Percentiles rank a stretch among this genome's conserved stretches.
Conservation (phyloP, 768 basidiomycete genomes). For the Tricholoma hemisulphureum region DNA sequence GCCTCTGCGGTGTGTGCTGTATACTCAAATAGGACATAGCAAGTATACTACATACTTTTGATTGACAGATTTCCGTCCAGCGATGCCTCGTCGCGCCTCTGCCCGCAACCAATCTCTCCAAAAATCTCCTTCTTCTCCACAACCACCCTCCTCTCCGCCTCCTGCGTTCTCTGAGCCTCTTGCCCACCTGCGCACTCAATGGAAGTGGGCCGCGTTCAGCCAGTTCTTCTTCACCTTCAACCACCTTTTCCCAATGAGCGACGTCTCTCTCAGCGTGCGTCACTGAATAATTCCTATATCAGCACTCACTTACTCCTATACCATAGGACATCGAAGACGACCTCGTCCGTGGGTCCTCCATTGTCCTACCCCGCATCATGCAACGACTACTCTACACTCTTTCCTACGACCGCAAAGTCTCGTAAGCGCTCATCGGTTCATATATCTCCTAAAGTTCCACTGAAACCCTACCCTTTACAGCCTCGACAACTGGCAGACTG, state of each 20-base stretch:
- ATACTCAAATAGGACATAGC: neutral
- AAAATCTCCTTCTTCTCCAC: conserved; percentile 27
- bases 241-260: conserved; percentile 66
- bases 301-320: conserved; percentile 7
- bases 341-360: conserved; percentile 55
- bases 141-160: conserved; percentile 25
- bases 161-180: conserved; percentile 35
- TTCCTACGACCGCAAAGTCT: conserved; percentile 75
- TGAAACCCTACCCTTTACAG: conserved; percentile 37
- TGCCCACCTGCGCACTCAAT: conserved; percentile 65
- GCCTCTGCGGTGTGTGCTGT: neutral
- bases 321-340: conserved; percentile 77
- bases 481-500: conserved; percentile 74
- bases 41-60: neutral
- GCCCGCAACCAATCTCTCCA: conserved; percentile 34
- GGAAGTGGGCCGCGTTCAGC: conserved; percentile 91
- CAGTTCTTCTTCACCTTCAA: conserved; percentile 89
- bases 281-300: conserved; percentile 9
- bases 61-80: neutral
- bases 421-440: conserved; percentile 8
- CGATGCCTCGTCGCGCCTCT: conserved; percentile 59
- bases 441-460: neutral
- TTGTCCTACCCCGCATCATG: conserved; percentile 71
- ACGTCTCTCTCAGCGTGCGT: conserved; percentile 65
- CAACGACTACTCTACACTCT: conserved; percentile 69